These are phyloP conservation scores for Melaleuca quinquenervia DNA, from an alignment of 345 rosid species.

Conservation along the genomic window DNA sequence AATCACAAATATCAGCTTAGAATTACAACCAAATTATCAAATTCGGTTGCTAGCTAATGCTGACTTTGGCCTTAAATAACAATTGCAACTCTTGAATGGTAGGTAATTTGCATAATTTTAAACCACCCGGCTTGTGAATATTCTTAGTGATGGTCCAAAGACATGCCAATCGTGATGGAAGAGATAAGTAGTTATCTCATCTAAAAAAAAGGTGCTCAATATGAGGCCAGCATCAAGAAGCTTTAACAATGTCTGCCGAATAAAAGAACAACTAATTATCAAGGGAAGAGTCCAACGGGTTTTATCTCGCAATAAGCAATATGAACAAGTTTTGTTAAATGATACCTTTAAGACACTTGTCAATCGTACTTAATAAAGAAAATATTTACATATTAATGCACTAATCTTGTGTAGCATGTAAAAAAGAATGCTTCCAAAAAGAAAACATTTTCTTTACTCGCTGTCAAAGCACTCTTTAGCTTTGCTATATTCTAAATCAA, in stretches of 20 bases:
- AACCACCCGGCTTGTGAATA: too few relatives aligned
- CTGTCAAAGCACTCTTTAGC: not conserved
- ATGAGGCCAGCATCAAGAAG: too few relatives aligned
- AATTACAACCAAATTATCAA: too few relatives aligned
- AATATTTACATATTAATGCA: not conserved
- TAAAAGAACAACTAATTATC: too few relatives aligned
- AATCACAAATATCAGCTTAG: too few relatives aligned
- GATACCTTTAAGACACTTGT: rapidly evolving
- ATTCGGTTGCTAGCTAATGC: too few relatives aligned
- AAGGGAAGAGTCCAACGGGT: too few relatives aligned
- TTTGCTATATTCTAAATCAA: not conserved
- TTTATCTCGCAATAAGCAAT: rapidly evolving
- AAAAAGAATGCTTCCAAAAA: not conserved
- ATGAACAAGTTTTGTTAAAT: rapidly evolving
- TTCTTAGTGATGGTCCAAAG: not conserved
- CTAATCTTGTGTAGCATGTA: rapidly evolving
- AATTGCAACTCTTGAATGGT: too few relatives aligned
- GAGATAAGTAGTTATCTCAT: not conserved
- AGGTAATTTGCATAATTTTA: too few relatives aligned
- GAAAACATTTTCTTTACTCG: not conserved
- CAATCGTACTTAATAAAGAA: rapidly evolving
- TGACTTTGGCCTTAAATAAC: too few relatives aligned
- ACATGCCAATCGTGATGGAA: too few relatives aligned
- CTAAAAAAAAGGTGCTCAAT: not conserved
- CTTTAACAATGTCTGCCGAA: too few relatives aligned